phyloP scores from a whole-genome alignment of 768 basidiomycete genomes.

The Lenzites betulinus region DNA sequence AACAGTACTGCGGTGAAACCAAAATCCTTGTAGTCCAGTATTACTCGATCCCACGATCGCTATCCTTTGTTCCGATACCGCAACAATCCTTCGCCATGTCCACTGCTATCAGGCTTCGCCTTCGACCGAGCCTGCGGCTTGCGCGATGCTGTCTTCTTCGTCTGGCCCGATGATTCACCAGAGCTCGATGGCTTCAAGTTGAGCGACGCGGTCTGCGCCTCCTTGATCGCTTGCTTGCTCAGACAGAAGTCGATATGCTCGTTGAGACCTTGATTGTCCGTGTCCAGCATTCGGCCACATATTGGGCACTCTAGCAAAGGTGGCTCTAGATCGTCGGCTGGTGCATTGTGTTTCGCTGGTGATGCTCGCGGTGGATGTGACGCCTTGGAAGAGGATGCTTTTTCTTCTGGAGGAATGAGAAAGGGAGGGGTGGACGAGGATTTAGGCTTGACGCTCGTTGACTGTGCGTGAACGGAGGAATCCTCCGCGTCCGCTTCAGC shows the following conservation, averaged over 20 bases:
- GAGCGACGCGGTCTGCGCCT: conserved; percentile 51
- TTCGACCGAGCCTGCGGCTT: not conserved
- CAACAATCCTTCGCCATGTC: conserved; percentile 4
- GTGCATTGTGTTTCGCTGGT: not conserved
- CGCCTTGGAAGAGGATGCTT: not conserved
- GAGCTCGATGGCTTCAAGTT: not conserved
- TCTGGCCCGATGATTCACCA: not conserved
- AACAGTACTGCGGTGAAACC: no score
- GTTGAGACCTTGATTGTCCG: conserved; percentile 79
- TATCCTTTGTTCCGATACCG: conserved; percentile 9
- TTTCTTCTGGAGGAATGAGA: not conserved
- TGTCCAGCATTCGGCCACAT: conserved; percentile 60
- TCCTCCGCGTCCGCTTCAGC: not conserved
- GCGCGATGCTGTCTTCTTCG: not conserved
- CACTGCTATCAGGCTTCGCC: not conserved
- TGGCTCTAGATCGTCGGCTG: not conserved
- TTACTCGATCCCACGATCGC: not conserved
- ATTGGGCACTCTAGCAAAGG: conserved; percentile 59
- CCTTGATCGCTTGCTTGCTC: conserved; percentile 72
- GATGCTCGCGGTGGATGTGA: not conserved
- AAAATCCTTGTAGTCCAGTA: no score
- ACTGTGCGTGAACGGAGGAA: not conserved
- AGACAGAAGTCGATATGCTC: conserved; percentile 90
- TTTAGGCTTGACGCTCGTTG: not conserved
- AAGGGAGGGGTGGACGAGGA: conserved; percentile 3